Conservation (phyloP, 495 filamentous ascomycete genomes). For the Aspergillus funiculosus region DNA sequence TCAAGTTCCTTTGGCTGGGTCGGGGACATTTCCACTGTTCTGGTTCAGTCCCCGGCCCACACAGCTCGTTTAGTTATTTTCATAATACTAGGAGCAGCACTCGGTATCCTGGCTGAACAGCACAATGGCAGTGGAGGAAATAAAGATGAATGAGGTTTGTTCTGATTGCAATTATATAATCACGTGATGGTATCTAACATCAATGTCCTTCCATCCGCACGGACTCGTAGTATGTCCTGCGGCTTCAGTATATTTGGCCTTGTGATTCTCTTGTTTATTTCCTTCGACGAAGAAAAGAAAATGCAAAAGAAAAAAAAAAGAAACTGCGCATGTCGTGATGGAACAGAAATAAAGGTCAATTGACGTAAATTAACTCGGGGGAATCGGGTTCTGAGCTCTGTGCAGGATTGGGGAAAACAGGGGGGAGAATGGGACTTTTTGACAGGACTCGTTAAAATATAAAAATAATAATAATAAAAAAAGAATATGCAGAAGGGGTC, state of each 20-base stretch:
- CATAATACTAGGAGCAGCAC: neutral
- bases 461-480: slow-evolving; percentile 11
- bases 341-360: slow-evolving; percentile 7
- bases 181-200: slow-evolving; percentile 4
- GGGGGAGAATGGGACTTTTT: slow-evolving; percentile 27
- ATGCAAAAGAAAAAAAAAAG: neutral
- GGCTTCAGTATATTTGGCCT: too few species aligned
- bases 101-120: too few species aligned
- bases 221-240: too few species aligned
- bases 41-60: too few species aligned
- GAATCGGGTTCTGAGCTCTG: slow-evolving; percentile 3
- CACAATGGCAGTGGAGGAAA: neutral
- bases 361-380: slow-evolving; percentile 13
- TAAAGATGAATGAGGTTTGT: neutral
- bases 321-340: slow-evolving; percentile 3
- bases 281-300: neutral
- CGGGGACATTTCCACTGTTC: too few species aligned
- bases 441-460: slow-evolving; percentile 25
- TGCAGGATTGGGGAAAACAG: slow-evolving; percentile 17
- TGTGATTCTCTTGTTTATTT: neutral
- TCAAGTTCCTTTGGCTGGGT: too few species aligned
- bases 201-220: neutral
- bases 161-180: neutral
- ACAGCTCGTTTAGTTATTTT: too few species aligned
- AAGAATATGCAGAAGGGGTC: slow-evolving; percentile 9